phyloP scores from a whole-genome alignment of 768 basidiomycete genomes.

The Tylopilus intermedius region DNA sequence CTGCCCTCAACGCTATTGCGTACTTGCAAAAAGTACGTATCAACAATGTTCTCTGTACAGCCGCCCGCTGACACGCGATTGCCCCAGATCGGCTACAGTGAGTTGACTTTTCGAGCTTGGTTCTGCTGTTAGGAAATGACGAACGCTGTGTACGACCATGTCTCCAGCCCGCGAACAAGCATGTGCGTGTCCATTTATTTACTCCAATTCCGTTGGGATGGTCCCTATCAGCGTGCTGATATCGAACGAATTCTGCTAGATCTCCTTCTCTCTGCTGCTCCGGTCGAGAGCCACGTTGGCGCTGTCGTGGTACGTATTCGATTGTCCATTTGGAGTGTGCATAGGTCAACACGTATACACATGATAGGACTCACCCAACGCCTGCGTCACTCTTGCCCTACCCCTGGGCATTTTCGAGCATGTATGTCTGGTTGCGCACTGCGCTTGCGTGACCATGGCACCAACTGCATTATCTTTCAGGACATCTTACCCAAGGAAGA shows the following conservation, averaged over 20 bases:
- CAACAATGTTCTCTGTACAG: not conserved
- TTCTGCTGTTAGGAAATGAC: not conserved
- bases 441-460: not conserved
- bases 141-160: not conserved
- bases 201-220: no score
- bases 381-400: slow-evolving; percentile 68
- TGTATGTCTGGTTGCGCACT: slow-evolving; percentile 33
- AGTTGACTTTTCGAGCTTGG: slow-evolving; percentile 22
- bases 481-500: slow-evolving; percentile 65
- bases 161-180: slow-evolving; percentile 70
- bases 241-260: slow-evolving; percentile 33
- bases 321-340: not conserved
- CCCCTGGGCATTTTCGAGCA: slow-evolving; percentile 77
- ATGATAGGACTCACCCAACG: slow-evolving; percentile 66
- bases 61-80: not conserved
- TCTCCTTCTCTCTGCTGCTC: slow-evolving; percentile 63
- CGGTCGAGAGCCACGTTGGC: slow-evolving; percentile 66
- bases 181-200: slow-evolving; percentile 35
- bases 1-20: slow-evolving; percentile 68
- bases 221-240: not conserved
- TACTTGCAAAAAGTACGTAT: slow-evolving; percentile 59
- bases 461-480: slow-evolving; percentile 27
- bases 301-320: slow-evolving; percentile 53
- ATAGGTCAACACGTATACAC: no score
- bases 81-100: slow-evolving; percentile 66